phyloP scores from a whole-genome alignment of 202 grass and related monocot species.

The Setaria italica region DNA sequence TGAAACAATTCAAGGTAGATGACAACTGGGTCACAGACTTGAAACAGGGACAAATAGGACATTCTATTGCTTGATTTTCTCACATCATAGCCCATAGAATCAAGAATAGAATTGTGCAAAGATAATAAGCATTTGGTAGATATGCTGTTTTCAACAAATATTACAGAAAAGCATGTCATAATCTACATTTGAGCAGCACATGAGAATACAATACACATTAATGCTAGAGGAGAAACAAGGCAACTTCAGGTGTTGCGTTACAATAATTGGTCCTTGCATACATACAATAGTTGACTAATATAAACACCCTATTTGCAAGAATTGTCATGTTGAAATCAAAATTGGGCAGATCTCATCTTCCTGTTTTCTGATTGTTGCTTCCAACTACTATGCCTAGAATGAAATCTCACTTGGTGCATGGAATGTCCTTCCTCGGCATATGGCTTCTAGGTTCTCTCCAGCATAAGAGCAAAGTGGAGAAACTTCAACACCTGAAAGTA shows the following conservation, averaged over 20 bases:
- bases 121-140: conserved; percentile 31
- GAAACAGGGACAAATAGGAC: conserved; percentile 32
- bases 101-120: conserved; percentile 36
- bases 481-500: conserved; percentile 73
- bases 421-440: conserved; percentile 84
- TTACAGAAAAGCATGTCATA: conserved; percentile 28
- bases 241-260: conserved; percentile 30
- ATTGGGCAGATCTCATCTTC: conserved; percentile 27
- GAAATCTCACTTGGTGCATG: conserved; percentile 85
- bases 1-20: conserved; percentile 30
- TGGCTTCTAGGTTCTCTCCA: conserved; percentile 81
- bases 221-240: neutral
- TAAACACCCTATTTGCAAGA: conserved; percentile 51
- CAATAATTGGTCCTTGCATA: conserved; percentile 20
- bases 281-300: conserved; percentile 49
- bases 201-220: conserved; percentile 14
- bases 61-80: conserved; percentile 29
- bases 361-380: conserved; percentile 34
- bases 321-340: conserved; percentile 31
- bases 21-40: neutral
- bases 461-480: conserved; percentile 84
- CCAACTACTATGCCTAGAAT: conserved; percentile 44
- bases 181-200: conserved; percentile 52
- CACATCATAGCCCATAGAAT: conserved; percentile 11
- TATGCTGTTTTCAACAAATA: conserved; percentile 43